A percentile compares a stretch with the other conserved stretches of the same genome.
Evolutionary conservation across 257 asterid genomes (phyloP).

Genomic region (Nicotiana attenuata): DNA sequence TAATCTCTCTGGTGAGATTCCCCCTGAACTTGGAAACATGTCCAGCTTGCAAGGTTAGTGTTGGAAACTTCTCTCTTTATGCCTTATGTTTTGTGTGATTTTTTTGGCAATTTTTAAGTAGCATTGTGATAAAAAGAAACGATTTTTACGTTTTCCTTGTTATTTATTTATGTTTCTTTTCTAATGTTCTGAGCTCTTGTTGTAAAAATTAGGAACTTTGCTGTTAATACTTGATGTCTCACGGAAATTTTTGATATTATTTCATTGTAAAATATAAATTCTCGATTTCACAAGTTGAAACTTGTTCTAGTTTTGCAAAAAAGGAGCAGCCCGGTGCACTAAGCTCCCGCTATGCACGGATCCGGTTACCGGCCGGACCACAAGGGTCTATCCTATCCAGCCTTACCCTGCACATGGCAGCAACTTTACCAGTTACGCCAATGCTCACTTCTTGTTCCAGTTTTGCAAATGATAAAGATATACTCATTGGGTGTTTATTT

Average conservation of each 20-base stretch:
- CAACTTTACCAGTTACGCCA: too few species aligned
- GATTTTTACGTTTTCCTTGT: neutral
- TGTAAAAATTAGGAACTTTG: neutral
- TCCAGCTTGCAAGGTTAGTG: conserved; percentile 68
- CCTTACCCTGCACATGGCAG: too few species aligned
- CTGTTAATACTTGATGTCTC: neutral
- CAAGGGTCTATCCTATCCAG: too few species aligned
- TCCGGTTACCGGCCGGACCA: too few species aligned
- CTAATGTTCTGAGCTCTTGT: neutral
- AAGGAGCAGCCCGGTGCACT: too few species aligned
- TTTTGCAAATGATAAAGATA: neutral
- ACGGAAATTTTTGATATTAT: neutral
- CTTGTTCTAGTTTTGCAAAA: neutral
- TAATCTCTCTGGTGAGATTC: conserved; percentile 76
- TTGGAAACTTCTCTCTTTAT: neutral
- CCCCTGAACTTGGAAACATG: conserved; percentile 63
- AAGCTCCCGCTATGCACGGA: too few species aligned
- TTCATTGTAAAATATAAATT: neutral
- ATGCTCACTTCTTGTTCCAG: too few species aligned
- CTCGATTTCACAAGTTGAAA: neutral
- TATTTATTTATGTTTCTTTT: neutral
- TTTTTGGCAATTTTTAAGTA: neutral
- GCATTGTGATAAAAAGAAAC: neutral
- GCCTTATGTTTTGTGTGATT: neutral
- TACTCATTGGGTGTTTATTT: too few species aligned